A percentile compares a stretch with the other conserved stretches of the same genome.
Conservation (phyloP, 805 yeast species). For the Suhomyces vadensis region DNA sequence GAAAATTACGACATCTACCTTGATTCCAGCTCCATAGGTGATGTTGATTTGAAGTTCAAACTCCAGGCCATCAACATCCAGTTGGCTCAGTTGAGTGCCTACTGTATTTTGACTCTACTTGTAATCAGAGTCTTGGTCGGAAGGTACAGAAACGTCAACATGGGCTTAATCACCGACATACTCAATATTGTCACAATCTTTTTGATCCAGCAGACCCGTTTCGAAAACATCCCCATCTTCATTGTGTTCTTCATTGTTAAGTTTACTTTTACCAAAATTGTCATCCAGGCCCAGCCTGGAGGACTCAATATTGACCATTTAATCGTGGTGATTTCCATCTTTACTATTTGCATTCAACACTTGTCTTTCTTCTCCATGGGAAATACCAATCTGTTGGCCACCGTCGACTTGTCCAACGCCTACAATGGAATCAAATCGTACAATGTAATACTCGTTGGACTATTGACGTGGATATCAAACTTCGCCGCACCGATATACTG, state of each 20-base stretch:
- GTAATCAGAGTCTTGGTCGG: slow-evolving; percentile 30
- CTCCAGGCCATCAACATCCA: slow-evolving; percentile 26
- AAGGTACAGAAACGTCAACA: slow-evolving; percentile 21
- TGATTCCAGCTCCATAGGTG: slow-evolving; percentile 10
- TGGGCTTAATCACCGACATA: slow-evolving; percentile 36
- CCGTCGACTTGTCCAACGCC: slow-evolving; percentile 87
- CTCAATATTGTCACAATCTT: slow-evolving; percentile 39
- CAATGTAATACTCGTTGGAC: slow-evolving; percentile 68
- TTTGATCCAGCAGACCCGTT: slow-evolving; percentile 56
- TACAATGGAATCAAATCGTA: slow-evolving; percentile 84
- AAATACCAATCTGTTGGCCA: slow-evolving; percentile 87
- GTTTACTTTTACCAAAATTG: slow-evolving; percentile 17
- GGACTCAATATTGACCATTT: slow-evolving; percentile 18
- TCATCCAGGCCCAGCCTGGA: slow-evolving; percentile 9
- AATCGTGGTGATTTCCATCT: slow-evolving; percentile 28
- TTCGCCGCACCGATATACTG: slow-evolving; percentile 86
- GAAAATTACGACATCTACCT: slow-evolving; percentile 29
- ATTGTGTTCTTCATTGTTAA: slow-evolving; percentile 35
- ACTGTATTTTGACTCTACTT: slow-evolving; percentile 30
- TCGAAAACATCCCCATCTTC: slow-evolving; percentile 57
- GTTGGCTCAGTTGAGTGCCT: slow-evolving; percentile 26
- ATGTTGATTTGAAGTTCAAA: slow-evolving; percentile 12
- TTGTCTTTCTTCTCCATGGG: slow-evolving; percentile 85
- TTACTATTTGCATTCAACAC: slow-evolving; percentile 62
- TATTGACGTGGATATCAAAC: slow-evolving; percentile 78